A percentile compares a stretch with the other conserved stretches of the same genome.
phyloP scores from a whole-genome alignment of 305 asterid genomes.

The Stenogyne calaminthoides region DNA sequence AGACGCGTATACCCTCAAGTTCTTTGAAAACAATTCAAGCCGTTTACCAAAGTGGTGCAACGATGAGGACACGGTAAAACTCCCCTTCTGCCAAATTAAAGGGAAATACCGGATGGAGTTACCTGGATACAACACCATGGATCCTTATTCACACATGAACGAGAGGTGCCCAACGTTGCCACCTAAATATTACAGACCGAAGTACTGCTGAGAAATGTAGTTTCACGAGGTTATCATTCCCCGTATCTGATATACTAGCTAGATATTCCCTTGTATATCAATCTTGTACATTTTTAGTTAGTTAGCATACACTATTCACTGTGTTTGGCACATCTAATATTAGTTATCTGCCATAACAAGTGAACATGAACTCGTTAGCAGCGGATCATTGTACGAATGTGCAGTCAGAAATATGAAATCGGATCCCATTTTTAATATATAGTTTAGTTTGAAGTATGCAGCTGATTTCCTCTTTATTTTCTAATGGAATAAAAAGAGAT shows the following conservation, averaged over 20 bases:
- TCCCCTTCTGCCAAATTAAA: constrained; percentile 77
- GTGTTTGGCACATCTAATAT: constrained; percentile 3
- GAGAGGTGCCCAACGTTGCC: constrained; percentile 92
- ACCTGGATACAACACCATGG: constrained; percentile 79
- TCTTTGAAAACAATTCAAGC: constrained; percentile 55
- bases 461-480: neutral
- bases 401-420: neutral
- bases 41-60: constrained; percentile 69
- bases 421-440: neutral
- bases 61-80: constrained; percentile 52
- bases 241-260: neutral
- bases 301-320: constrained; percentile 1
- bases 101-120: constrained; percentile 91
- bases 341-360: neutral
- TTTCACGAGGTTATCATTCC: constrained; percentile 10
- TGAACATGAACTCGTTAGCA: neutral
- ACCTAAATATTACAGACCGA: constrained; percentile 65
- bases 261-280: constrained; percentile 1
- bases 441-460: neutral
- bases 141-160: constrained; percentile 84
- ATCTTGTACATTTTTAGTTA: constrained; percentile 8
- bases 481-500: neutral
- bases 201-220: constrained; percentile 57
- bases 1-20: constrained; percentile 60
- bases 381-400: constrained; percentile 7